Evolutionary conservation across 1,284 basidiomycete species (phyloP), one percentile per base, ranked within the genome.

Genomic region (Puccinia hordei): DNA sequence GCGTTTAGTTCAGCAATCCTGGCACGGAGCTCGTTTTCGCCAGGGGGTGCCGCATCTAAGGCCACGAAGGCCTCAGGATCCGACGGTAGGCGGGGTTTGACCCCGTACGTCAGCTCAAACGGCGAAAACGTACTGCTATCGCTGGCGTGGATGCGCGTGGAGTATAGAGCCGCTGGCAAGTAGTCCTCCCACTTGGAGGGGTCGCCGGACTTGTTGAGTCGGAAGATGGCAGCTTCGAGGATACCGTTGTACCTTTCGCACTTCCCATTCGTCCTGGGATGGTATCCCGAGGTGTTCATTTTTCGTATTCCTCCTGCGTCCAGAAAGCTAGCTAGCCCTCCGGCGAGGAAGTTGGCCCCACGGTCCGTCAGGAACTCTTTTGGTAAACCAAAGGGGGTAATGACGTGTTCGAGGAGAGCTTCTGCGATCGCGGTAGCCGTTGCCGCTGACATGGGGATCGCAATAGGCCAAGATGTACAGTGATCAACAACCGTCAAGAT

Each of bases 21-120:
- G 13, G 13, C 4, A 4, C 51, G 51, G 4, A 53, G 17, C 17
- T 15, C 51, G 22, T 53, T 17, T 17, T 53, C 51, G 4, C 51
- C 68, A 1, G 51, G 30, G 3, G 17, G 19, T 30, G 68, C 68
- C 49, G 19, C 68, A 24, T 71, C 41, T 4, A 8, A 6, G 22
- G 35, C 68, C 5, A 41, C 6, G 8, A 46, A n/a, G 41, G 1
- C 49, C 15, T 24, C 68, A 8, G 68, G 35, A n/a, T 71, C 68
- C 3, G 41, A 41, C 1, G 27, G 12, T 19, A 71, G 41, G 1
- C 68, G 35, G 1, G 38, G 68, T 30, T 30, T 46, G n/a, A 71
- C 68, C 1, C 68, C 38, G 46, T 71, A 71, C 13, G 51, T 41
- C 2, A 71, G 68, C n/a, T 71, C 68, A 19, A 71, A 71, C 68